These are phyloP conservation scores for Arthonia radiata DNA, from an alignment of 495 filamentous ascomycete genomes.

Conservation along the genomic window DNA sequence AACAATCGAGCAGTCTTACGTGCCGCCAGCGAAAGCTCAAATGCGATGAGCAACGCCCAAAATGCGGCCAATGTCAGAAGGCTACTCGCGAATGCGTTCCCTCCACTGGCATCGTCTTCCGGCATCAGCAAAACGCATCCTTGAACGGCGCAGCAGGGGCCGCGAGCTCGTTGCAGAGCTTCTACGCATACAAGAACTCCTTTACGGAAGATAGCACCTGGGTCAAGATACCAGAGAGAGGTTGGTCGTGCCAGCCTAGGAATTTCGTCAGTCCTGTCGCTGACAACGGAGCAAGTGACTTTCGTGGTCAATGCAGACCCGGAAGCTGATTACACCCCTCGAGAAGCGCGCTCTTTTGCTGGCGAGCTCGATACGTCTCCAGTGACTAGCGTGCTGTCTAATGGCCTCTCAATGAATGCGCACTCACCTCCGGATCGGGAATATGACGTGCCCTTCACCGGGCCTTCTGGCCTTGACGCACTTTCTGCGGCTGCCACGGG, in stretches of 20 bases:
- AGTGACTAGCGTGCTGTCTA: too few species aligned
- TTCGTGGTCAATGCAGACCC: too few species aligned
- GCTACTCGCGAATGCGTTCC: constrained; percentile 34
- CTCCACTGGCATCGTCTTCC: constrained; percentile 37
- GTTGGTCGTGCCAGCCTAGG: too few species aligned
- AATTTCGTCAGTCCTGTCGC: too few species aligned
- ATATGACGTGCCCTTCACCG: too few species aligned
- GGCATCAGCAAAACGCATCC: constrained; percentile 49
- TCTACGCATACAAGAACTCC: constrained; percentile 45
- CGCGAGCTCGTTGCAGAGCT: constrained; percentile 26
- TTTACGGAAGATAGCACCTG: constrained; percentile 35
- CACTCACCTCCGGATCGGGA: too few species aligned
- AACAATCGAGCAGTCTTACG: constrained; percentile 30
- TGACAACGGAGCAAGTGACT: too few species aligned
- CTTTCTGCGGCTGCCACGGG: constrained; percentile 30
- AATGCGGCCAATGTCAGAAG: constrained; percentile 33
- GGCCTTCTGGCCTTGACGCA: constrained; percentile 27
- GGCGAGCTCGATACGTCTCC: too few species aligned
- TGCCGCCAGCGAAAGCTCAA: constrained; percentile 37
- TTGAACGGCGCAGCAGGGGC: constrained; percentile 31
- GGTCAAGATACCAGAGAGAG: constrained; percentile 36
- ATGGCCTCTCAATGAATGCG: constrained; percentile 7
- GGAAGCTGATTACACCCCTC: too few species aligned
- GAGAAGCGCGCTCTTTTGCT: too few species aligned
- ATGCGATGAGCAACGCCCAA: constrained; percentile 34